These are phyloP conservation scores for Plectranthus barbatus DNA, from an alignment of 257 asterid species.

Conservation along the genomic window DNA sequence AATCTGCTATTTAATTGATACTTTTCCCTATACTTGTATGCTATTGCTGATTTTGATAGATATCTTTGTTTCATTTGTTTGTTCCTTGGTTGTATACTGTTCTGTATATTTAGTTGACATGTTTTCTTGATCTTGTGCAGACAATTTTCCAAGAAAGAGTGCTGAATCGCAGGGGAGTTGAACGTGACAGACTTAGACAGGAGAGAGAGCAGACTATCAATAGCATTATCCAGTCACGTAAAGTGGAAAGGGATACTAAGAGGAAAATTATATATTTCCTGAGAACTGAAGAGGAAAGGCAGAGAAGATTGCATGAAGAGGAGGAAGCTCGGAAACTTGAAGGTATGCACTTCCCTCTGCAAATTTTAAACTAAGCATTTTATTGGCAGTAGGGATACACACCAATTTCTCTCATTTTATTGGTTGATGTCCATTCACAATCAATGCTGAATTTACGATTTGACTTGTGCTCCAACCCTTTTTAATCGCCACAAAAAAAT, in stretches of 20 bases:
- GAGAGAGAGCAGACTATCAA: constrained; percentile 18
- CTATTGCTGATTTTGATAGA: neutral
- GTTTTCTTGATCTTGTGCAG: neutral
- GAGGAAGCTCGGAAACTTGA: constrained; percentile 79
- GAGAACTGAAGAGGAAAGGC: constrained; percentile 67
- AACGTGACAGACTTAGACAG: constrained; percentile 10
- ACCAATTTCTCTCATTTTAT: neutral
- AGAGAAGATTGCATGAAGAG: constrained; percentile 57
- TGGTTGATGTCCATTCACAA: neutral
- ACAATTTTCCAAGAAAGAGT: constrained; percentile 9
- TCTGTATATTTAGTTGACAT: neutral
- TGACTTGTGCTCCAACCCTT: neutral
- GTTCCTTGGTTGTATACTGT: neutral
- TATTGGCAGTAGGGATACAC: neutral
- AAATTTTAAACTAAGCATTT: neutral
- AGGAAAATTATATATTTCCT: constrained; percentile 59
- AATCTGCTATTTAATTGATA: too few species aligned
- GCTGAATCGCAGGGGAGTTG: constrained; percentile 11
- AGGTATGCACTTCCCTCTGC: constrained; percentile 36
- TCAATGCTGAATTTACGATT: neutral
- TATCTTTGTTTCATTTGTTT: neutral
- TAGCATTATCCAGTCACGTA: constrained; percentile 47
- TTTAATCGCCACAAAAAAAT: neutral
- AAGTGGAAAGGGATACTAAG: constrained; percentile 57
- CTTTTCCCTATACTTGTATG: neutral